Base-by-base conservation (phyloP, 345 rosid species). In the Corchorus capsularis region DNA sequence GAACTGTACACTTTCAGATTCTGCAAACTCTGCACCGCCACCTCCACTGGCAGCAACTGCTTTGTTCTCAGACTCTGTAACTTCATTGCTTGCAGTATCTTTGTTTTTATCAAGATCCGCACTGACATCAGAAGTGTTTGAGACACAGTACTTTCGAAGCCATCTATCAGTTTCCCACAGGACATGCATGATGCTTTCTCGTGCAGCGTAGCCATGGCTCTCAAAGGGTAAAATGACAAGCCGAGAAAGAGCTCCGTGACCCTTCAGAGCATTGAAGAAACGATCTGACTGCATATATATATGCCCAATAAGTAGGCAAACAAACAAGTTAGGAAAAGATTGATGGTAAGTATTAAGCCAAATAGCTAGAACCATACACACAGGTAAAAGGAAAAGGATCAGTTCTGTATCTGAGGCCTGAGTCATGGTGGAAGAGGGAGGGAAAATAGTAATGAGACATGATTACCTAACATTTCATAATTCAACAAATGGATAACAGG, bases 151-250 rank as follows among this genome's bases (percentile, higher is more conserved):
- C 79, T 93, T 93, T 79, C 89, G 89, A 61, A 96, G 91, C 99
- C 99, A 96, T 69, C 97, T 87, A 78, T 96, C 98, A 22, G 95
- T 92, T 89, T 96, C 99, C 99, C 99, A 96, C 19, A 96, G 90
- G 46, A 88, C 97, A 82, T 96, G 99, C 99, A 93, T 91, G 76
- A 96, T 93, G 87, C 99, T 96, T 84, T 96, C 99, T 60, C 96
- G 80, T 50, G 97, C 91, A 66, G 96, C 86, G 81, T 96, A 96
- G 34, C 98, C 96, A 55, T 96, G 98, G 82, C 99, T 96, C 92
- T 96, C 99, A 67, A 82, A 87, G n/a, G 99, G 98, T 78, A 96
- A 95, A 80, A 92, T 56, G 53, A 93, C 94, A 22, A 93, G 91
- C 74, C 99, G 98, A 75, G 90, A 87, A 67, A 90, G 94, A 78